phyloP scores from a whole-genome alignment of 371 early-diverging fungal species.

The Rhizomucor miehei region DNA sequence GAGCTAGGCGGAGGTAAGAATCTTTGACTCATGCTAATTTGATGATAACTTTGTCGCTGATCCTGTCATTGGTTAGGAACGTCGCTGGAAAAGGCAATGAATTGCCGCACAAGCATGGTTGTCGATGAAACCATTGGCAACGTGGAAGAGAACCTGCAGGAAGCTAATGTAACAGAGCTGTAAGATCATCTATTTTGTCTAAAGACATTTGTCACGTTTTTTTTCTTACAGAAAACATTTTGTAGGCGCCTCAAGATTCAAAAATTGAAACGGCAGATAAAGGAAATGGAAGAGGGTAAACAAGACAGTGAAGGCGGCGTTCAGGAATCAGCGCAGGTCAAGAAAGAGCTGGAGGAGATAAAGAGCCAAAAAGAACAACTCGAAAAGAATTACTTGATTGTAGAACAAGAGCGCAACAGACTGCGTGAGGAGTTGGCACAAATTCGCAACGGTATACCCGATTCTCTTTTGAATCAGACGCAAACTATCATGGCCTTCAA shows the following conservation, averaged over 20 bases:
- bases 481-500: constrained; percentile 50
- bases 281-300: constrained; percentile 27
- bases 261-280: constrained; percentile 37
- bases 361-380: constrained; percentile 60
- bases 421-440: constrained; percentile 67
- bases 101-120: constrained; percentile 35
- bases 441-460: constrained; percentile 53
- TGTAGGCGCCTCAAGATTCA: constrained; percentile 37
- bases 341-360: constrained; percentile 47
- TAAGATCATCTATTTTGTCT: no score
- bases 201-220: no score
- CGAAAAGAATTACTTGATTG: constrained; percentile 61
- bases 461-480: constrained; percentile 41
- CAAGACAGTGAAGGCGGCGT: constrained; percentile 15
- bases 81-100: constrained; percentile 29
- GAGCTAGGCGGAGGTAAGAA: constrained; percentile 64
- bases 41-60: no score
- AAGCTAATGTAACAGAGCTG: constrained; percentile 52
- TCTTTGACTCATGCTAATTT: no score
- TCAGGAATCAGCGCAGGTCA: constrained; percentile 10
- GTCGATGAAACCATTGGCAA: constrained; percentile 31
- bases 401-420: constrained; percentile 56
- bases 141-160: constrained; percentile 50
- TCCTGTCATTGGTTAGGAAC: no score
- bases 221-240: no score